Conservation (phyloP, 352 stramenopile genomes). For the Phytophthora agathidicida region DNA sequence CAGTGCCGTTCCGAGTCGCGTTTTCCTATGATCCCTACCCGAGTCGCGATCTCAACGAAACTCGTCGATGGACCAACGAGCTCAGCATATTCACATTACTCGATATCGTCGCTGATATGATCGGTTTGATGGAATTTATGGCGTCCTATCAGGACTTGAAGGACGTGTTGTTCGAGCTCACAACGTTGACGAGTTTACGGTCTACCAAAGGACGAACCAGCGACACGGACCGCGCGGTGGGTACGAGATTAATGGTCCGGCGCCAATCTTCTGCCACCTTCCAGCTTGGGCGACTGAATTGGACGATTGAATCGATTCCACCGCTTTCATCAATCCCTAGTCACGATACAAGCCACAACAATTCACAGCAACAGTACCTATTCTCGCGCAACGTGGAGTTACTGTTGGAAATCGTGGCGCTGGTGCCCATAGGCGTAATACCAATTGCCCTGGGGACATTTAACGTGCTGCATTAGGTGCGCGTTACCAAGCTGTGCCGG, state of each 20-base stretch:
- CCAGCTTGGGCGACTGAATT: constrained; percentile 34
- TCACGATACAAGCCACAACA: constrained; percentile 3
- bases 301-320: constrained; percentile 54
- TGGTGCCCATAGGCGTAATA: constrained; percentile 60
- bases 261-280: constrained; percentile 4
- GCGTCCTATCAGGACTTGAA: constrained; percentile 48
- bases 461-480: constrained; percentile 62
- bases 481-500: constrained; percentile 62
- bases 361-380: constrained; percentile 23
- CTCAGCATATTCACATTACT: constrained; percentile 48
- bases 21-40: constrained; percentile 23
- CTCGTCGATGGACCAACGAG: constrained; percentile 42
- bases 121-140: constrained; percentile 53
- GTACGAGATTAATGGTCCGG: neutral
- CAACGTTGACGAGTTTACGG: constrained; percentile 47
- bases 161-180: constrained; percentile 49
- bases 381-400: constrained; percentile 37
- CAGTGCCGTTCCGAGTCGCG: constrained; percentile 24
- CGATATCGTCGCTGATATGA: constrained; percentile 46
- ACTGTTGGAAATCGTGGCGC: constrained; percentile 50
- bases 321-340: constrained; percentile 24
- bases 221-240: constrained; percentile 17
- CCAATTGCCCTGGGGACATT: constrained; percentile 30
- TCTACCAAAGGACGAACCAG: constrained; percentile 42
- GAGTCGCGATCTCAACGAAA: neutral